Base-by-base conservation (phyloP, 2,329 filamentous ascomycete species). In the Beauveria brongniartii region DNA sequence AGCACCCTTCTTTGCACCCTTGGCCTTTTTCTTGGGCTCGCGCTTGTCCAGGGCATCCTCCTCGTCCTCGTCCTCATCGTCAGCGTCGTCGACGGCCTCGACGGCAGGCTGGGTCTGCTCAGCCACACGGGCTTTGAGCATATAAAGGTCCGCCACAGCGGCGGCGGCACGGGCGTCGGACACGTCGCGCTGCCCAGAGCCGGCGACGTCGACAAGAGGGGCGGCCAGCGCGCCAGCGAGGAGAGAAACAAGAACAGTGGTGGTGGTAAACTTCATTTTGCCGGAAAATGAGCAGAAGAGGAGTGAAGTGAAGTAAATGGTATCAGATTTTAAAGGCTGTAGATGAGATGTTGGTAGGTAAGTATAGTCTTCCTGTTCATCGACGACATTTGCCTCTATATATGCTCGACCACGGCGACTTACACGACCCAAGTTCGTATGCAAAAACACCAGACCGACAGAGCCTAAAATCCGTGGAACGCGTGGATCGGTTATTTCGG, bases 241-340 rank as follows among this genome's bases (percentile, higher is more conserved):
- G 22, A 60, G 41, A 41, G 50, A 54, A 44, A 54, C 12, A 22
- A 60, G 5, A 48, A 60, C 28, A 28, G 57, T 54, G 41, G 57
- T 47, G 20, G 56, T 59, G 41, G 48, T 46, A 24, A 60, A 54
- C 41, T 60, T 60, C 57, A 60, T 60, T 54, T 60, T 60, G 48
- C 57, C 48, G 24, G 48, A 60, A 60, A 54, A 54, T 54, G 57
- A 53, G 12, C 10, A 34, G 30, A 34, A 5, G 10, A 12, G 3
- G 12, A 34, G 9, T 12, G 10, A 34, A 12, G 10, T 4, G 1
- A 12, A 34, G 30, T 34, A 3, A 34, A 12, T 34, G 30, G 10
- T 34, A 5, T 34, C 5, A 34, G 8, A 34, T 22, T 26, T 10
- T 10, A 30, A 7, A 26, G 48, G 44, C 22, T 30, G 40, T 52